Percentiles rank a stretch among this genome's conserved stretches.
phyloP scores from a whole-genome alignment of 2,329 filamentous ascomycete species.

The Clonostachys sp. region DNA sequence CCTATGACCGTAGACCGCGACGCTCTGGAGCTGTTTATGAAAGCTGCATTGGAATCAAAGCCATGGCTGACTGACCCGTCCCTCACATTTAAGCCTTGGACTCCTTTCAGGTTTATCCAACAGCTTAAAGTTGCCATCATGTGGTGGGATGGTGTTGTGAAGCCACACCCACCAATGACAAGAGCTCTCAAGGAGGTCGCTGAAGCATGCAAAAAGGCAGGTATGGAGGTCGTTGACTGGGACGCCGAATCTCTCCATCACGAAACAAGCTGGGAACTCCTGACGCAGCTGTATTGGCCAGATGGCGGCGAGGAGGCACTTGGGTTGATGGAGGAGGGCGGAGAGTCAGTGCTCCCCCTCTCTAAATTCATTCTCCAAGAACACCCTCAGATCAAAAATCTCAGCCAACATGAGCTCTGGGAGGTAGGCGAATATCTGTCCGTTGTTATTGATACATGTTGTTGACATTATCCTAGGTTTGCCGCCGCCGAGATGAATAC shows the following conservation, averaged over 20 bases:
- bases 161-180: conserved; percentile 53
- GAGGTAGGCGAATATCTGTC: conserved; percentile 11
- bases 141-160: conserved; percentile 55
- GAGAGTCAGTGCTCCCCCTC: conserved; percentile 54
- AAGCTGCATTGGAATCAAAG: conserved; percentile 17
- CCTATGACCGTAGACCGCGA: conserved; percentile 27
- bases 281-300: conserved; percentile 44
- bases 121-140: conserved; percentile 58
- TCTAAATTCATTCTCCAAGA: conserved; percentile 56
- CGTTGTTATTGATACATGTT: background rate
- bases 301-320: conserved; percentile 54
- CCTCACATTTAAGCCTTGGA: conserved; percentile 24
- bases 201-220: conserved; percentile 37
- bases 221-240: conserved; percentile 49
- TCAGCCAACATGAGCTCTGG: conserved; percentile 34
- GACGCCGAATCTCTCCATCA: conserved; percentile 49
- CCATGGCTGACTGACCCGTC: conserved; percentile 26
- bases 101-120: conserved; percentile 17
- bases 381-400: conserved; percentile 32
- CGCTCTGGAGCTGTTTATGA: conserved; percentile 25
- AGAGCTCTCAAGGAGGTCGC: conserved; percentile 52
- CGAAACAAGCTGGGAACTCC: conserved; percentile 41
- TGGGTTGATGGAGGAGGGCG: conserved; percentile 42
- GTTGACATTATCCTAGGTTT: conserved; percentile 12
- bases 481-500: conserved; percentile 30